Evolutionary conservation across 495 filamentous ascomycete species (phyloP), one percentile per base, ranked within the genome.

Genomic region (Neurospora sp.): DNA sequence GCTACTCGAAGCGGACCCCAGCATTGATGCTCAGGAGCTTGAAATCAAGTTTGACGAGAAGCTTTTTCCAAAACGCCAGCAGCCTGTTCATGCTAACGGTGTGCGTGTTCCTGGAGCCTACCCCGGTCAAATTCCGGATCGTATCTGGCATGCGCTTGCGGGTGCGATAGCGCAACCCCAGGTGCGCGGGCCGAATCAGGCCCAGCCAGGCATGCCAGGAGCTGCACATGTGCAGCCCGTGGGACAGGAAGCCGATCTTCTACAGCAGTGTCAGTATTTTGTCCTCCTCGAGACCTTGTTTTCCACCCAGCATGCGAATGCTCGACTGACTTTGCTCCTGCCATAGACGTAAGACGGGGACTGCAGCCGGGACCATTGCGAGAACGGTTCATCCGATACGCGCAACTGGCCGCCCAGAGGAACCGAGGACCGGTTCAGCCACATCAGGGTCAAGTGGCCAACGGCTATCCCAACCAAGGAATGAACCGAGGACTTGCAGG

Each of bases 1-100:
- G 75, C 80, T 92, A 18, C 83, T 82, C 6, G 80, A 82, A 62
- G 85, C 90, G 70, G 86, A 93, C 78, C 90, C 92, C 0, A 84
- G 88, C 14, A 74, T 93, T 23, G 83, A 83, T 1, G 85, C 84
- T 20, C 86, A 89, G 39, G 82, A 88, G 62, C 81, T 93, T 6
- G 83, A 85, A 23, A 84, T 93, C 73, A 79, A 88, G 39, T 78
- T 91, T 23, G 90, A 89, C 1, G 87, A 90, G 12, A 77, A 74
- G 12, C 89, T 92, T 66, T 66, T 66, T 66, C 54, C 54, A 35
- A 39, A 82, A 83, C 73, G 76, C 79, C 38, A 82, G 82, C 62
- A 84, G 84, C 39, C 76, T 78, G 35, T 9, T 66, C 27, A 66
- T 4, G 27, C 27, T 35, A 18, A 31, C 54, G 54, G 54, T 31